Percentiles rank a stretch among this genome's conserved stretches.
phyloP scores from a whole-genome alignment of 1,284 basidiomycete species.

The Cutaneotrichosporon daszewskae region DNA sequence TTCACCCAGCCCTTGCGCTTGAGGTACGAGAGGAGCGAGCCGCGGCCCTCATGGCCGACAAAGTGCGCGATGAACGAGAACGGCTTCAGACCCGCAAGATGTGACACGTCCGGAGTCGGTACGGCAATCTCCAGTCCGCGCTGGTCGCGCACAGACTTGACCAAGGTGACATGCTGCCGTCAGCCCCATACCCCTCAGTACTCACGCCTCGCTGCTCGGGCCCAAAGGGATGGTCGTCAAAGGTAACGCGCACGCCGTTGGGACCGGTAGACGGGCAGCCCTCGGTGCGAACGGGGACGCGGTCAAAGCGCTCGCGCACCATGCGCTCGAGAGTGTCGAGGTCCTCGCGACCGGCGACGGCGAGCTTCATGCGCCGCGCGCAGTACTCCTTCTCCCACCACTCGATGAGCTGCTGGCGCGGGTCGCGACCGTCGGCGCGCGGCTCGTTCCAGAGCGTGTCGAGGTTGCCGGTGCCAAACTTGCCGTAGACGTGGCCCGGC shows the following conservation, averaged over 20 bases:
- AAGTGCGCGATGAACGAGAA: conserved; percentile 76
- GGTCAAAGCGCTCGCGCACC: conserved; percentile 42
- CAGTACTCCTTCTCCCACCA: conserved; percentile 95
- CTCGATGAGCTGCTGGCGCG: conserved; percentile 80
- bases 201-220: conserved; percentile 67
- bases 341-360: conserved; percentile 78
- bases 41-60: conserved; percentile 92
- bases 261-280: conserved; percentile 27
- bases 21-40: conserved; percentile 85
- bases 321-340: conserved; percentile 43
- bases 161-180: conserved; percentile 68
- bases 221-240: conserved; percentile 72
- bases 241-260: conserved; percentile 50
- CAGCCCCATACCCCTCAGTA: conserved; percentile 23
- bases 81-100: conserved; percentile 77
- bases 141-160: conserved; percentile 86
- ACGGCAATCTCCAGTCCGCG: conserved; percentile 83
- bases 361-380: conserved; percentile 87
- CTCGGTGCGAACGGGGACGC: conserved; percentile 40
- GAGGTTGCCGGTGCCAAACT: conserved; percentile 87
- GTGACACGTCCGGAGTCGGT: conserved; percentile 76
- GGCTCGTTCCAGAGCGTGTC: conserved; percentile 68
- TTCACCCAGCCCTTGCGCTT: conserved; percentile 91
- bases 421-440: conserved; percentile 65
- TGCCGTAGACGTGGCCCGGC: conserved; percentile 77